phyloP scores from a whole-genome alignment of 495 filamentous ascomycete genomes.

The Penicillium verhagenii region DNA sequence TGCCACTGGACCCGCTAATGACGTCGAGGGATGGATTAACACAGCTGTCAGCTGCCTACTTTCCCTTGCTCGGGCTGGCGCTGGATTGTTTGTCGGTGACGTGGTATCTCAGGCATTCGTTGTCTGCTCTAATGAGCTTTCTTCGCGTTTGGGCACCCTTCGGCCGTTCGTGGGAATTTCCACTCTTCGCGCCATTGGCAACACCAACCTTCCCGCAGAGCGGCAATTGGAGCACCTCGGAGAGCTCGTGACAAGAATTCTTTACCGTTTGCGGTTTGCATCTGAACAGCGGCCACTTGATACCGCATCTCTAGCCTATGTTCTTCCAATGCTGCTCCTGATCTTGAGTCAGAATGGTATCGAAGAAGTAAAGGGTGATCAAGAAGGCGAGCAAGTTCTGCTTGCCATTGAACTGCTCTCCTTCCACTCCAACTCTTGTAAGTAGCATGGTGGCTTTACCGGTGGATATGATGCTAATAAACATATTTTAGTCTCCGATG shows the following conservation, averaged over 20 bases:
- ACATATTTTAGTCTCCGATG: conserved; percentile 47
- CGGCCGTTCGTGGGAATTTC: conserved; percentile 84
- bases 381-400: conserved; percentile 85
- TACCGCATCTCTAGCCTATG: conserved; percentile 76
- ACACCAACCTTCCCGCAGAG: conserved; percentile 66
- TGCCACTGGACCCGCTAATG: conserved; percentile 79
- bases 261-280: conserved; percentile 86
- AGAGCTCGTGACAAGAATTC: conserved; percentile 80
- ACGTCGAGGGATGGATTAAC: conserved; percentile 83
- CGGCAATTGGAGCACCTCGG: conserved; percentile 77
- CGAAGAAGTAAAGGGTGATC: conserved; percentile 57
- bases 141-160: conserved; percentile 70
- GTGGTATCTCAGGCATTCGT: conserved; percentile 77
- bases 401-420: conserved; percentile 87
- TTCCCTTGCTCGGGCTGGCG: conserved; percentile 71
- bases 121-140: conserved; percentile 67
- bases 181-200: conserved; percentile 73
- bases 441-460: neutral
- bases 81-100: conserved; percentile 75
- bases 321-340: conserved; percentile 75
- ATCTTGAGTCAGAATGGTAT: conserved; percentile 78
- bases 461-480: neutral
- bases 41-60: conserved; percentile 69
- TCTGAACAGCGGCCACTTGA: conserved; percentile 93
- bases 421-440: conserved; percentile 73